Conservation (phyloP, 768 basidiomycete genomes). For the Rhizopogon vesiculosus region DNA sequence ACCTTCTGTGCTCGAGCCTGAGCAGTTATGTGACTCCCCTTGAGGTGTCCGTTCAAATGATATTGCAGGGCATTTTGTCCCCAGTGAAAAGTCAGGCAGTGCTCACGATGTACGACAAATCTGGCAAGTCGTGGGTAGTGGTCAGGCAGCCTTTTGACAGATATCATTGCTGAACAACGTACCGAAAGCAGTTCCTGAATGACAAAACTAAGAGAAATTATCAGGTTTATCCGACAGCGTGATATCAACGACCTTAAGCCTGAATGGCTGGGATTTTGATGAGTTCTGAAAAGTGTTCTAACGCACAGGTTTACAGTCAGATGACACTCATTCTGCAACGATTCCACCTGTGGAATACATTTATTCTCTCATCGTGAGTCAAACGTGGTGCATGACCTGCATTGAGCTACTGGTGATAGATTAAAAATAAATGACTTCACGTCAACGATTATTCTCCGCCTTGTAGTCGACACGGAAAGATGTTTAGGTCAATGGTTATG, state of each 20-base stretch:
- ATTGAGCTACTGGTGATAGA: not conserved
- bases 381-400: constrained; percentile 32
- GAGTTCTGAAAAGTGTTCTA: not conserved
- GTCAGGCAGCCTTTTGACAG: not conserved
- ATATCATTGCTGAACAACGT: not conserved
- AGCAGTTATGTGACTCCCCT: constrained; percentile 35
- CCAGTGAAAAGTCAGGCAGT: not conserved
- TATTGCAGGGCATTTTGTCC: constrained; percentile 34
- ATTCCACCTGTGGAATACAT: constrained; percentile 30
- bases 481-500: too few relatives aligned
- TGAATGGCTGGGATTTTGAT: not conserved
- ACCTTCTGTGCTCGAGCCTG: constrained; percentile 32
- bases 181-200: constrained; percentile 47
- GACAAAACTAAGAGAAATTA: constrained; percentile 32
- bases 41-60: constrained; percentile 50
- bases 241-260: constrained; percentile 29
- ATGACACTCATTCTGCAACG: constrained; percentile 63
- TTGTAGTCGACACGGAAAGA: constrained; percentile 59
- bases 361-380: not conserved
- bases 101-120: constrained; percentile 25
- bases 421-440: constrained; percentile 30
- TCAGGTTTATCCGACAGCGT: not conserved
- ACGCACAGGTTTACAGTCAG: constrained; percentile 38
- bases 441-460: constrained; percentile 73
- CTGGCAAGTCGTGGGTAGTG: constrained; percentile 2